Percentiles rank a stretch among this genome's conserved stretches.
Conservation (phyloP, 2,329 filamentous ascomycete species). For the Claviceps capensis region DNA sequence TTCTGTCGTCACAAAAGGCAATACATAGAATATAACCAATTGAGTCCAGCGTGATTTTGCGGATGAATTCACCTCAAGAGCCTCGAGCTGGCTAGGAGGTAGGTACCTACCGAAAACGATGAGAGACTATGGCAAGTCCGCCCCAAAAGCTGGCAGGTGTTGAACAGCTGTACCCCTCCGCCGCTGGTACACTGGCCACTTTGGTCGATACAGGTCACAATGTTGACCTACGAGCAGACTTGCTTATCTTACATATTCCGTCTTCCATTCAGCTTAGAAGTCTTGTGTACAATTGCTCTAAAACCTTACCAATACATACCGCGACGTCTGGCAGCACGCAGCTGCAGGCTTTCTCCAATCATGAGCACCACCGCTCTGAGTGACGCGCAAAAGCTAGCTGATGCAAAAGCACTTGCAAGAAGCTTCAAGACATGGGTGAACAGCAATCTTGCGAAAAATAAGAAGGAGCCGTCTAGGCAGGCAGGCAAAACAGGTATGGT, state of each 20-base stretch:
- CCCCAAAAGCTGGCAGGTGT: slow-evolving; percentile 3
- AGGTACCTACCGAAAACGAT: background rate
- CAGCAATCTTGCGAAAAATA: background rate
- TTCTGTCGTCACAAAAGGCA: background rate
- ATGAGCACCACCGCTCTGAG: slow-evolving; percentile 11
- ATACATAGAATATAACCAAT: background rate
- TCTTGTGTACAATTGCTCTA: background rate
- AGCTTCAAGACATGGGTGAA: slow-evolving; percentile 12
- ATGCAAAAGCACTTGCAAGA: slow-evolving; percentile 14
- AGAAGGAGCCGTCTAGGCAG: background rate
- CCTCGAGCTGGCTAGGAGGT: no score
- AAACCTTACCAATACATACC: background rate
- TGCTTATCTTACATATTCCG: no score
- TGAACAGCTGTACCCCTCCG: background rate
- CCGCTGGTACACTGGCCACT: background rate
- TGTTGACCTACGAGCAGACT: no score
- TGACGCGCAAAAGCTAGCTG: slow-evolving; percentile 14
- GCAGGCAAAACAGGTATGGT: background rate
- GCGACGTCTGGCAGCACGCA: background rate
- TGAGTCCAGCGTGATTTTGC: no score
- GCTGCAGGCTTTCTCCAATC: background rate
- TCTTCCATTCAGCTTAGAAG: background rate
- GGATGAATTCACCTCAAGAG: no score
- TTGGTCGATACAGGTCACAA: no score
- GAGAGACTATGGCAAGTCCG: background rate